Evolutionary conservation across 345 rosid species (phyloP), one percentile per base, ranked within the genome.

Genomic region (Brassica rapa): DNA sequence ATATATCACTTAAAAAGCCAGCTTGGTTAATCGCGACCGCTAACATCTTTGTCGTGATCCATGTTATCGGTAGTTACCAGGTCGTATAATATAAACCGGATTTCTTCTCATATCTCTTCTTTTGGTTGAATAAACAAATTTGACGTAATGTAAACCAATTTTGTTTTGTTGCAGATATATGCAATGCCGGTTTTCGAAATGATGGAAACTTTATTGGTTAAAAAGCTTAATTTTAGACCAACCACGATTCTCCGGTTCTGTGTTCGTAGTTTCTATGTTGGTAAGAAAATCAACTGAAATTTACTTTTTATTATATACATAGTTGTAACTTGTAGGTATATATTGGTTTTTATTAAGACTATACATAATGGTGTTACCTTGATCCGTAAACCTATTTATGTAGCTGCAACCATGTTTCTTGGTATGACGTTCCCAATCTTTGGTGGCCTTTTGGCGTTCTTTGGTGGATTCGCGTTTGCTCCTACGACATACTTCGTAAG

Each of bases 381-480:
- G 27, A 53, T 63, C 15, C 37, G 43, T 35, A 2, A 8, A 15
- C 56, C 30, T 11, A 3, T 78, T 24, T 63, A 15, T 68, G 49
- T 86, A 92, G 93, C 89, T 8, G 82, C 82, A 62, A 91, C 97
- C 1, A 86, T 90, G 95, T 88, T 92, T 64, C 67, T 88, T 11
- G 97, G 56, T 30, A 86, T 92, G 62, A 83, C 90, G 35, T 86
- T 92, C 75, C 97, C 97, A 1, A 90, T 92, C 89, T 92, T 90
- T 21, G 92, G 90, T 15, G 93, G 89, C 2, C 88, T 90, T 74
- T 90, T 92, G 43, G 92, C 91, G 49, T 91, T 90, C 85, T 90
- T 92, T 15, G 97, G 97, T 61, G 97, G 97, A 81, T 90, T 91
- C 65, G 96, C 91, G 70, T 92, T 90, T 77, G 91, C 97, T n/a